Conservation (phyloP, 1,139 yeast species). For the Blastobotrys indianensis region DNA sequence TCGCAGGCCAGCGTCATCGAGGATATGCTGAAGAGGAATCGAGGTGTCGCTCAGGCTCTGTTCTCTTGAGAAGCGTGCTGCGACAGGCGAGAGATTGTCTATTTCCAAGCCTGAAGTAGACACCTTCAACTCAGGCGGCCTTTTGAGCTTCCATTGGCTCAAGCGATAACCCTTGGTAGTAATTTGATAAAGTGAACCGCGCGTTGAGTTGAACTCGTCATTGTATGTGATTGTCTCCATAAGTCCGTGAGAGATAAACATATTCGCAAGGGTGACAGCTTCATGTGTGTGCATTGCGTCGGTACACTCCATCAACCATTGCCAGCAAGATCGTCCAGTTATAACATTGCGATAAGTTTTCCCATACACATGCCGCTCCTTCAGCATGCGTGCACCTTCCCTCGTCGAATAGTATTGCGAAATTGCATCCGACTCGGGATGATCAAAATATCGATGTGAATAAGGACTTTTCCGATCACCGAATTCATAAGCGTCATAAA, state of each 20-base stretch:
- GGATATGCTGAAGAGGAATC: slow-evolving; percentile 41
- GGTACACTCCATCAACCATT: slow-evolving; percentile 89
- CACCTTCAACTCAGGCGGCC: not conserved
- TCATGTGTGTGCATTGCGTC: slow-evolving; percentile 56
- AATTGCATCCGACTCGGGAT: slow-evolving; percentile 83
- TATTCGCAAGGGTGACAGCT: slow-evolving; percentile 55
- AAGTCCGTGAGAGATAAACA: slow-evolving; percentile 47
- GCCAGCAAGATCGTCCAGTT: slow-evolving; percentile 73
- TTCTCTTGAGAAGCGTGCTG: not conserved
- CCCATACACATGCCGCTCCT: slow-evolving; percentile 35
- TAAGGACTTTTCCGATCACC: slow-evolving; percentile 58
- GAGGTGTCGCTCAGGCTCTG: not conserved
- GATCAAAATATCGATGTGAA: slow-evolving; percentile 71
- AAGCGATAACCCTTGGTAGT: slow-evolving; percentile 1
- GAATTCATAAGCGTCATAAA: slow-evolving; percentile 54
- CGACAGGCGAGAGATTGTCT: slow-evolving; percentile 10
- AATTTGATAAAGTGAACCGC: slow-evolving; percentile 5
- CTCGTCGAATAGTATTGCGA: slow-evolving; percentile 68
- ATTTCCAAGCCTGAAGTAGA: too few species aligned
- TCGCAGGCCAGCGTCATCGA: slow-evolving; percentile 74
- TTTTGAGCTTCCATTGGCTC: not conserved
- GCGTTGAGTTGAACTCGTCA: not conserved
- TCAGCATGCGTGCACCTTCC: slow-evolving; percentile 60
- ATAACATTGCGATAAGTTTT: slow-evolving; percentile 42
- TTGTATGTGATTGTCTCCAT: slow-evolving; percentile 31